Percentiles rank a stretch among this genome's conserved stretches.
Evolutionary conservation across 371 early-diverging fungal genomes (phyloP).

Genomic region (Rhizomucor miehei): DNA sequence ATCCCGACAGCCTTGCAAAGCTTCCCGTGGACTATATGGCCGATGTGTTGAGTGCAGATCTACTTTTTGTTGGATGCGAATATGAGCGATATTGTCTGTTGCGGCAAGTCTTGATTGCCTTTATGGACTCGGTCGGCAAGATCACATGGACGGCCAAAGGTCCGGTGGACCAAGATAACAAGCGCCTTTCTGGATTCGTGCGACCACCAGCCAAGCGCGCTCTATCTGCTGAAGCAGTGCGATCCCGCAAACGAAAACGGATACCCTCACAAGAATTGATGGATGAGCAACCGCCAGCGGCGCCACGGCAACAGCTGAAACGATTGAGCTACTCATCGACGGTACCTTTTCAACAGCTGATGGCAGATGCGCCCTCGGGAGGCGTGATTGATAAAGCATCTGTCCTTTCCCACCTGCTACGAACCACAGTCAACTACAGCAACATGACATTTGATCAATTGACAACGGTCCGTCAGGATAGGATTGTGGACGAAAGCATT

Average conservation of each 20-base stretch:
- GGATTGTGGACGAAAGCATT: slow-evolving; percentile 45
- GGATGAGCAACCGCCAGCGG: neutral
- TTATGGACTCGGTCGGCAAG: slow-evolving; percentile 43
- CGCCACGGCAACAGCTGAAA: neutral
- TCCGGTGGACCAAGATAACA: slow-evolving; percentile 37
- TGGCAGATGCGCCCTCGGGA: slow-evolving; percentile 40
- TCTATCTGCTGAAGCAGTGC: slow-evolving; percentile 5
- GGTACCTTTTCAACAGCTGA: slow-evolving; percentile 37
- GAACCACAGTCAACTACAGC: slow-evolving; percentile 42
- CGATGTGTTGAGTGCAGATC: slow-evolving; percentile 42
- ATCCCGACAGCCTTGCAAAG: slow-evolving; percentile 25
- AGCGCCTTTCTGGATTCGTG: slow-evolving; percentile 6
- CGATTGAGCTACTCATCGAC: slow-evolving; percentile 26
- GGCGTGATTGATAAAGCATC: slow-evolving; percentile 48
- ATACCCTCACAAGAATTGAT: slow-evolving; percentile 34
- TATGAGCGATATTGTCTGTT: slow-evolving; percentile 39
- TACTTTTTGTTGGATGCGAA: slow-evolving; percentile 34
- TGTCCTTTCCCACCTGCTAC: slow-evolving; percentile 35
- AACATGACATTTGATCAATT: slow-evolving; percentile 53
- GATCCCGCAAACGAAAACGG: slow-evolving; percentile 34
- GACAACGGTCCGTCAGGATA: slow-evolving; percentile 37
- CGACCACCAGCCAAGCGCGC: neutral
- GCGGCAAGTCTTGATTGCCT: slow-evolving; percentile 27
- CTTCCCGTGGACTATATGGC: slow-evolving; percentile 49
- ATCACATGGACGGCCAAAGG: slow-evolving; percentile 41